Conservation (phyloP, 352 stramenopile genomes). For the Globisporangium polare region DNA sequence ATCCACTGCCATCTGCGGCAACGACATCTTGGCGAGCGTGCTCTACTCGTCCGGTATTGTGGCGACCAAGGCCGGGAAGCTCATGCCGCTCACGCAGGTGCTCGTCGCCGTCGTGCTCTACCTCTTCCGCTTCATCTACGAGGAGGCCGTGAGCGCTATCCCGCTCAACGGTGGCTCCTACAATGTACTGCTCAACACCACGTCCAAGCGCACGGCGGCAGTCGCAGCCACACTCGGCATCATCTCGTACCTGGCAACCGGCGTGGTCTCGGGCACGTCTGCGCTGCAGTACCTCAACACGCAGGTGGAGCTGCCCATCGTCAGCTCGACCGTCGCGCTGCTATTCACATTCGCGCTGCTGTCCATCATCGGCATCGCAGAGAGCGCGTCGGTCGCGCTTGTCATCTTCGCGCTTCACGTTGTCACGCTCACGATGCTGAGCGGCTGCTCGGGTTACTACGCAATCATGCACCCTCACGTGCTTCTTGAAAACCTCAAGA, state of each 20-base stretch:
- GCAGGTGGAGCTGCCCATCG: constrained; percentile 37
- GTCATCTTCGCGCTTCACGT: constrained; percentile 86
- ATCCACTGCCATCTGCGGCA: constrained; percentile 89
- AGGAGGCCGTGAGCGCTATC: constrained; percentile 88
- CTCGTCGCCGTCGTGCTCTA: constrained; percentile 74
- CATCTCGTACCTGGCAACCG: constrained; percentile 91
- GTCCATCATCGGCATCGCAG: constrained; percentile 81
- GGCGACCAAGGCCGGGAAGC: constrained; percentile 68
- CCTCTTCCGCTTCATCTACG: constrained; percentile 85
- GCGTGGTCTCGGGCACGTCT: constrained; percentile 61
- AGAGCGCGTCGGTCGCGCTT: constrained; percentile 81
- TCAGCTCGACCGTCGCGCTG: constrained; percentile 43
- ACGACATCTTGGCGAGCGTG: constrained; percentile 89
- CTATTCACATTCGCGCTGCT: constrained; percentile 84
- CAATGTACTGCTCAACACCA: constrained; percentile 91
- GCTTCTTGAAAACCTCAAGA: constrained; percentile 64
- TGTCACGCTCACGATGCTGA: constrained; percentile 69
- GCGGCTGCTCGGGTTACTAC: constrained; percentile 53
- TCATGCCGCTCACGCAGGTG: constrained; percentile 80
- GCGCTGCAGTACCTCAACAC: constrained; percentile 62
- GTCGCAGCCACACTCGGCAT: constrained; percentile 87
- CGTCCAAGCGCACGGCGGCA: constrained; percentile 85
- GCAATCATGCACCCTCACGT: constrained; percentile 52
- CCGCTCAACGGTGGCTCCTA: constrained; percentile 91
- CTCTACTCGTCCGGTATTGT: constrained; percentile 80